Conservation (phyloP, 2,329 filamentous ascomycete species). For the Stagonosporopsis chrysanthemi region DNA sequence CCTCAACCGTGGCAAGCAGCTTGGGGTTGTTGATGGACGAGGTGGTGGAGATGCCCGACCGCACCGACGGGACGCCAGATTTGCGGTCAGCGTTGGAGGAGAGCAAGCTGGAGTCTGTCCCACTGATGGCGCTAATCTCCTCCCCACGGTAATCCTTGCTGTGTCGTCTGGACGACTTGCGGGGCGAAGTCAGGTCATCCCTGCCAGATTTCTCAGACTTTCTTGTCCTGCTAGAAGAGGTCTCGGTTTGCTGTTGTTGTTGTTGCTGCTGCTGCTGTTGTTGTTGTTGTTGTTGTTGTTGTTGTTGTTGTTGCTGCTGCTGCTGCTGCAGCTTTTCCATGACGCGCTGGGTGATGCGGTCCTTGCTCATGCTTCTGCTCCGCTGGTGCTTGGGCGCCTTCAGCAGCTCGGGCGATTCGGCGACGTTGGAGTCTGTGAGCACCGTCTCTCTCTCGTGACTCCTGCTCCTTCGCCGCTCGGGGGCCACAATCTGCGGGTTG, state of each 20-base stretch:
- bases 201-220: conserved; percentile 31
- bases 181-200: conserved; percentile 41
- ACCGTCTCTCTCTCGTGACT: conserved; percentile 56
- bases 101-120: conserved; percentile 68
- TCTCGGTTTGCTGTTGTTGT: conserved; percentile 61
- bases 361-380: conserved; percentile 70
- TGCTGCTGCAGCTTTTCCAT: conserved; percentile 69
- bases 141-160: conserved; percentile 56
- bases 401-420: conserved; percentile 46
- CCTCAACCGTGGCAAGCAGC: conserved; percentile 88
- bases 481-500: conserved; percentile 54
- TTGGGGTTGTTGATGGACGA: conserved; percentile 93
- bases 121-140: conserved; percentile 52
- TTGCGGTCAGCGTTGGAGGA: conserved; percentile 65
- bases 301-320: conserved; percentile 61
- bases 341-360: conserved; percentile 72
- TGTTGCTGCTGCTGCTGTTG: too few relatives aligned
- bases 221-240: conserved; percentile 42
- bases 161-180: conserved; percentile 48
- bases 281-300: too few relatives aligned
- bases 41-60: conserved; percentile 60
- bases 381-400: conserved; percentile 66
- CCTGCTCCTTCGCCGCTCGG: conserved; percentile 58
- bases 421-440: conserved; percentile 29
- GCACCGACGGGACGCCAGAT: conserved; percentile 65